Percentiles rank a stretch among this genome's conserved stretches.
Evolutionary conservation across 371 early-diverging fungal species (phyloP).

Genomic region (Syncephalastrum monosporum): DNA sequence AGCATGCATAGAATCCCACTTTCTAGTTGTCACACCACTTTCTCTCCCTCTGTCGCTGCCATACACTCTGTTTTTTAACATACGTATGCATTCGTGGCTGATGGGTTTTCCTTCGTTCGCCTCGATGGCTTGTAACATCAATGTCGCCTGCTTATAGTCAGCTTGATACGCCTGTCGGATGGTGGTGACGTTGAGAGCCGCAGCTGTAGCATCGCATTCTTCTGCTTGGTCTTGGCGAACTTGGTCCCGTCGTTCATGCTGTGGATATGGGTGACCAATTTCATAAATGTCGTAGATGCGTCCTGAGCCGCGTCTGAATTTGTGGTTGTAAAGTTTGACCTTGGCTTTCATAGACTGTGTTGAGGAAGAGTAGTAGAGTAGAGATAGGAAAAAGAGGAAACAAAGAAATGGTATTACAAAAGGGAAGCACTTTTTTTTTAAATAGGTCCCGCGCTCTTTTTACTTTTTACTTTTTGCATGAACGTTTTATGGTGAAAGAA

Average conservation of each 20-base stretch:
- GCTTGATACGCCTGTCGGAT: conserved; percentile 17
- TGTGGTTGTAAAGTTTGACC: conserved; percentile 14
- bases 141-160: conserved; percentile 31
- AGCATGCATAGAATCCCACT: background rate
- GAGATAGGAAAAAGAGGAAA: background rate
- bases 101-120: conserved; percentile 29
- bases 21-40: background rate
- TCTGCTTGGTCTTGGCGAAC: conserved; percentile 3
- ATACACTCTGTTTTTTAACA: conserved; percentile 4
- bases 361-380: conserved; percentile 2
- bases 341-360: conserved; percentile 12
- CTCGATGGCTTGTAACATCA: conserved; percentile 37
- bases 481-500: too few relatives aligned
- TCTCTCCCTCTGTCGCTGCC: background rate
- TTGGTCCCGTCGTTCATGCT: background rate
- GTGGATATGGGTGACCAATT: conserved; percentile 6
- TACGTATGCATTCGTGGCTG: conserved; percentile 33
- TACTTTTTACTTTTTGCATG: too few relatives aligned
- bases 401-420: too few relatives aligned
- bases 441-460: too few relatives aligned
- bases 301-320: conserved; percentile 4
- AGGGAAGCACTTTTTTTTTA: too few relatives aligned
- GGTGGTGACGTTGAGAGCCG: conserved; percentile 5
- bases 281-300: conserved; percentile 16
- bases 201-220: conserved; percentile 6